Base-by-base conservation (phyloP, 139 green algal species). In the Chloropicon primus region DNA sequence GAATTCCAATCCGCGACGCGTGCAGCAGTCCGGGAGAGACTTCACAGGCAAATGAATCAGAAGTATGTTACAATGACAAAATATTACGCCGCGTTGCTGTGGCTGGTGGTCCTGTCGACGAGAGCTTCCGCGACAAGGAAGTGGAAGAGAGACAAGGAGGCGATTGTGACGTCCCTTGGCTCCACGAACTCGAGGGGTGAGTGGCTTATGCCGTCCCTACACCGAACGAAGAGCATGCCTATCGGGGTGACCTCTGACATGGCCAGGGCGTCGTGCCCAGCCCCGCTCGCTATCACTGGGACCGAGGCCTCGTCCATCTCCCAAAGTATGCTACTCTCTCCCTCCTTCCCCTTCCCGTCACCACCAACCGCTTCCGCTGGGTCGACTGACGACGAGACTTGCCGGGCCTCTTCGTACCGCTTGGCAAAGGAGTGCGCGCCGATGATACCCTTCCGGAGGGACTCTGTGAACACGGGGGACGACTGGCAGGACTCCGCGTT, bases 211-310 rank as follows among this genome's bases (percentile, higher is more conserved):
- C 93, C 93, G 22, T 84, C 89, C 1, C 74, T 80, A 80, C 86
- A 91, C 1, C 93, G 83, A 80, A 97, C 93, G 82, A 97, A 97
- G 74, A 97, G 74, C 93, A 97, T 97, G 10, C 28, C 26, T 23
- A 86, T 87, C 83, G 87, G 80, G 17, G 87, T 87, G 0, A 92
- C 41, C 1, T 92, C 83, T 0, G 90, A 87, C 73, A 97, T 88
- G 22, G 89, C 91, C 85, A 97, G 87, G 2, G 90, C 91, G 77
- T 98, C 94, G 54, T 97, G 94, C 0, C 92, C 94, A 0, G 94
- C 94, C 0, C 94, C 93, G 73, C 87, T 94, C 73, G 93, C 85
- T 54, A 97, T 77, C 28, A 87, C 71, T 0, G 86, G 86, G 1
- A 90, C 77, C 41, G 41, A n/a, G 10, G 41, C 41, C 41, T 62